Base-by-base conservation (phyloP, 495 filamentous ascomycete genomes). In the Opeltia flavorubescens region DNA sequence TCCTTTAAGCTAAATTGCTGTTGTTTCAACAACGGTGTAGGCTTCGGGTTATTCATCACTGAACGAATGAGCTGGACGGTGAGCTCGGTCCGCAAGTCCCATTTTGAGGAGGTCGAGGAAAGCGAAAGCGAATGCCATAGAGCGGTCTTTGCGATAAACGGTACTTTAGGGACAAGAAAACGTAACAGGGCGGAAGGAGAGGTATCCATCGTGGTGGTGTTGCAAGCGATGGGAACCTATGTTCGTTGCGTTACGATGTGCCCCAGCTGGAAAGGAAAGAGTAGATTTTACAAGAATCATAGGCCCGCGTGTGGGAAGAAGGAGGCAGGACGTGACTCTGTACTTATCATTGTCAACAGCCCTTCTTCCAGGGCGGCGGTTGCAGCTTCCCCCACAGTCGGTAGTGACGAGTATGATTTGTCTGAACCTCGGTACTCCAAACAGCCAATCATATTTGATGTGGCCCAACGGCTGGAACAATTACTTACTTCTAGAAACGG, bases 31-130 rank as follows among this genome's bases (percentile, higher is more conserved):
- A 95, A 60, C 7, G 78, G 63, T 0, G 51, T 55, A 4, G 62
- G 61, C 11, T 57, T 64, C 0, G 65, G 58, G 24, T 58, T 59
- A 5, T 50, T 24, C 30, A 86, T 60, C 53, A 82, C 74, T 0
- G 75, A 70, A 17, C 86, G 81, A 25, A 95, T 52, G 17, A 91
- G 58, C 17, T 77, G 72, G 46, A 91, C 67, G 0, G 71, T 81
- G 42, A 95, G 56, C 33, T 82, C 82, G 9, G 84, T 89, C 29
- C 78, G 74, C 11, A 95, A 63, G 56, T 93, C 83, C 60, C 87
- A 79, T 67, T 89, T 86, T 18, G 75, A 70, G 0, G 81, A 73
- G 2, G 72, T 77, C 18, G 77, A 68, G 0, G 86, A 83, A 44
- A 81, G 60, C 25, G 68, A 69, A 13, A 93, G 64, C 2, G 77